These are phyloP conservation scores for Leucosporidium creatinivorum DNA, from an alignment of 768 basidiomycete genomes.

Conservation along the genomic window DNA sequence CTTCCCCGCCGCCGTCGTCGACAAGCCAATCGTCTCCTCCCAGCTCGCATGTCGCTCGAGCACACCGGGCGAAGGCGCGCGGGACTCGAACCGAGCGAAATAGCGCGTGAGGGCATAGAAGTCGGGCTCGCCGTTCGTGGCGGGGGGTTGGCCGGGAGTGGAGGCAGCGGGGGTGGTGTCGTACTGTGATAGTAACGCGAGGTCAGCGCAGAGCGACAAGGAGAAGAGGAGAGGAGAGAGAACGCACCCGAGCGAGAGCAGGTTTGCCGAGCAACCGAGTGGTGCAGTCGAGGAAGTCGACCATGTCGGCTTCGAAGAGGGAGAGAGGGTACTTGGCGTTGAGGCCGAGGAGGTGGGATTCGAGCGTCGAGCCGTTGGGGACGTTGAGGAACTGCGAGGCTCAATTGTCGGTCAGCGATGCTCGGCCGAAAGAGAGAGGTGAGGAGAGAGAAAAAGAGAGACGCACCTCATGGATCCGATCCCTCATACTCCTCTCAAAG, in stretches of 20 bases:
- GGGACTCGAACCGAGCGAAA: not conserved
- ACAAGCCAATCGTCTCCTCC: too few relatives aligned
- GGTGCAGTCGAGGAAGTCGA: slow-evolving; percentile 25
- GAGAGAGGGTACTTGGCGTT: slow-evolving; percentile 28
- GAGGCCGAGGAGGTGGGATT: slow-evolving; percentile 16
- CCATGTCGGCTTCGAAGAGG: slow-evolving; percentile 22
- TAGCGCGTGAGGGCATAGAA: slow-evolving; percentile 9
- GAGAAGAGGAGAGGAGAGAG: not conserved
- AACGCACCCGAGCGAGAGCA: slow-evolving; percentile 23
- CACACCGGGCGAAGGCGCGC: not conserved
- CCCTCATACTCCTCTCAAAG: slow-evolving; percentile 67
- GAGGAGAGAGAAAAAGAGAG: not conserved
- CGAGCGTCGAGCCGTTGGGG: slow-evolving; percentile 1
- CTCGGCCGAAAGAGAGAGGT: too few relatives aligned
- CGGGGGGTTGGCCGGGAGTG: not conserved
- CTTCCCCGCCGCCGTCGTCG: too few relatives aligned
- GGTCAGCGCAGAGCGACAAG: not conserved
- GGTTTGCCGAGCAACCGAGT: slow-evolving; percentile 18
- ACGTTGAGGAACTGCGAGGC: slow-evolving; percentile 29
- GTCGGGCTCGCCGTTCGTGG: slow-evolving; percentile 1
- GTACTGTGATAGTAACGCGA: not conserved
- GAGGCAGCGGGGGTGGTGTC: not conserved
- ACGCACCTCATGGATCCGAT: slow-evolving; percentile 57
- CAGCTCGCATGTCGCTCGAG: too few relatives aligned
- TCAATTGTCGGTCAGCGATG: not conserved